Evolutionary conservation across 2,329 filamentous ascomycete species (phyloP).

Genomic region (Alternaria alternata): DNA sequence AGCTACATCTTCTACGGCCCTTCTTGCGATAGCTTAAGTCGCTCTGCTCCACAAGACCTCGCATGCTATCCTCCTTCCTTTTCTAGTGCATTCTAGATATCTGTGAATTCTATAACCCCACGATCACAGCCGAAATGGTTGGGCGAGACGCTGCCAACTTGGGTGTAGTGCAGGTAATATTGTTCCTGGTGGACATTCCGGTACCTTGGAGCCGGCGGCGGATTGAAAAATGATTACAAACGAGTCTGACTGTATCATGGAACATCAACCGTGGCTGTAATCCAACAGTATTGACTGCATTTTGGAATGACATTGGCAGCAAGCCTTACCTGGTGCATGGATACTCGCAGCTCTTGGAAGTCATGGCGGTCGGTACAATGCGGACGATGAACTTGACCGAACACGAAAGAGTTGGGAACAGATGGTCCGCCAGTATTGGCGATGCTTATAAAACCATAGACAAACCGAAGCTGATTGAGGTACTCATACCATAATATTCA

Average conservation of each 20-base stretch:
- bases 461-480: not conserved
- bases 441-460: conserved; percentile 3
- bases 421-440: not conserved
- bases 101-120: conserved; percentile 8
- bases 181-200: conserved; percentile 1
- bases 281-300: conserved; percentile 3
- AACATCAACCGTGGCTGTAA: not conserved
- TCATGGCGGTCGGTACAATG: conserved; percentile 20
- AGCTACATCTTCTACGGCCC: conserved; percentile 12
- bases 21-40: conserved; percentile 8
- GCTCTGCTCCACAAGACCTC: not conserved
- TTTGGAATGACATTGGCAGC: conserved; percentile 6
- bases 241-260: conserved; percentile 11
- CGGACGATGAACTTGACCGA: not conserved
- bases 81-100: conserved; percentile 5
- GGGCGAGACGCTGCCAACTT: conserved; percentile 1
- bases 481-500: not conserved
- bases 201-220: conserved; percentile 19
- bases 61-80: conserved; percentile 16
- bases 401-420: not conserved
- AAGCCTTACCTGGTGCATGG: conserved; percentile 15
- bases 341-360: conserved; percentile 25
- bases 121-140: not conserved
- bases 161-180: not conserved
- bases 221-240: conserved; percentile 21